Conservation (phyloP, 257 asterid species). For the Prunella vulgaris region DNA sequence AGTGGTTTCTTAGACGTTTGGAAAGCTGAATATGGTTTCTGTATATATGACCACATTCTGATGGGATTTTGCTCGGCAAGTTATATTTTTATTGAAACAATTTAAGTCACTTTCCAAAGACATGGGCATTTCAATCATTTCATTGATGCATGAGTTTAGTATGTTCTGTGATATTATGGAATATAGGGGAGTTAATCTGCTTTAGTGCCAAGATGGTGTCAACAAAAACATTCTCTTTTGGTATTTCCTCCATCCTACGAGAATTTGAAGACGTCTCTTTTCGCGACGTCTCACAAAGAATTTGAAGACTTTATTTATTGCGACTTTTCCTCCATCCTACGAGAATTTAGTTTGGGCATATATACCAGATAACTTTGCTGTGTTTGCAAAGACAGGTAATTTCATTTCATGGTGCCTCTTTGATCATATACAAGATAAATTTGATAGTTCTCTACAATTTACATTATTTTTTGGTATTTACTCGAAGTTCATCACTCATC, state of each 20-base stretch:
- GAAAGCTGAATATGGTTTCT: neutral
- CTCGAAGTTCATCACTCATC: neutral
- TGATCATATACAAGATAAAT: neutral
- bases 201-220: no score
- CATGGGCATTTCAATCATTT: neutral
- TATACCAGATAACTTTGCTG: no score
- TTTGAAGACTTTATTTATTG: no score
- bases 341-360: no score
- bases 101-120: neutral
- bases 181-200: neutral
- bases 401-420: no score
- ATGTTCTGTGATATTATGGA: neutral
- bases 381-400: no score
- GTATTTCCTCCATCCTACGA: no score
- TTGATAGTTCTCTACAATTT: neutral
- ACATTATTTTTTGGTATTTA: conserved; percentile 13
- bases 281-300: no score
- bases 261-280: no score
- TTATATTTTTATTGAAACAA: neutral
- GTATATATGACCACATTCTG: neutral
- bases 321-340: no score
- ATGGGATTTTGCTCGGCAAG: neutral
- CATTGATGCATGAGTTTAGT: neutral
- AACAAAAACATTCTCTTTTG: no score
- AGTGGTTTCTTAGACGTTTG: neutral